Percentiles rank a stretch among this genome's conserved stretches.
Conservation (phyloP, 345 rosid genomes). For the Populus euphratica region DNA sequence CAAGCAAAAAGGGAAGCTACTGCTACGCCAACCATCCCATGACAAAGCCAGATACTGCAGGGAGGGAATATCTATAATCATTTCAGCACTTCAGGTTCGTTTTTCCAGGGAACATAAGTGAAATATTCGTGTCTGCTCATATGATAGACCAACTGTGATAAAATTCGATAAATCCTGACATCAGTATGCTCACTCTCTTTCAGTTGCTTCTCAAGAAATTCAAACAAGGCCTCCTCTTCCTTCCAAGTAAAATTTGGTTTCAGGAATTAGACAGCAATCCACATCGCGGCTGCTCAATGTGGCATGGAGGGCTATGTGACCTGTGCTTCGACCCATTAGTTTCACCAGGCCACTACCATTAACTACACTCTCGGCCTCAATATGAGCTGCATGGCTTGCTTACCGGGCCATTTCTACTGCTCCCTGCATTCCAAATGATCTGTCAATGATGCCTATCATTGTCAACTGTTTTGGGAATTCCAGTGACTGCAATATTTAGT, state of each 20-base stretch:
- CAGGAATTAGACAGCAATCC: slow-evolving; percentile 88
- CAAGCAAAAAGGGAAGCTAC: not conserved
- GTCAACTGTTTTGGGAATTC: slow-evolving; percentile 83
- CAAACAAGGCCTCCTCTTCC: slow-evolving; percentile 69
- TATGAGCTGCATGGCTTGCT: slow-evolving; percentile 78
- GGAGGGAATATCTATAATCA: not conserved
- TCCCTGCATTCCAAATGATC: slow-evolving; percentile 89
- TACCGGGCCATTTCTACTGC: slow-evolving; percentile 90
- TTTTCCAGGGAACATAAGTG: not conserved
- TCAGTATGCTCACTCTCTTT: slow-evolving; percentile 59
- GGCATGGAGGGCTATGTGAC: slow-evolving; percentile 83
- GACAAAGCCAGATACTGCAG: no score
- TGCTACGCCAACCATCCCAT: not conserved
- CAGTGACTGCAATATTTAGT: slow-evolving; percentile 50
- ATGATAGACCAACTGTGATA: no score
- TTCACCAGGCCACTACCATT: slow-evolving; percentile 85
- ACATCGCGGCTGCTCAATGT: slow-evolving; percentile 92
- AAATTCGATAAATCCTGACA: slow-evolving; percentile 27
- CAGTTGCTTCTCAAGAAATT: slow-evolving; percentile 53
- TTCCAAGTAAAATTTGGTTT: slow-evolving; percentile 61
- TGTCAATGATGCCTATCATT: slow-evolving; percentile 86
- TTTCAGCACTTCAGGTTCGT: not conserved
- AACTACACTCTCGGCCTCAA: slow-evolving; percentile 92
- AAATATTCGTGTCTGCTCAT: not conserved
- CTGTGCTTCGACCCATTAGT: slow-evolving; percentile 90